Evolutionary conservation across 2,329 filamentous ascomycete species (phyloP), one percentile per base, ranked within the genome.

Genomic region (Keithomyces neogunnii): DNA sequence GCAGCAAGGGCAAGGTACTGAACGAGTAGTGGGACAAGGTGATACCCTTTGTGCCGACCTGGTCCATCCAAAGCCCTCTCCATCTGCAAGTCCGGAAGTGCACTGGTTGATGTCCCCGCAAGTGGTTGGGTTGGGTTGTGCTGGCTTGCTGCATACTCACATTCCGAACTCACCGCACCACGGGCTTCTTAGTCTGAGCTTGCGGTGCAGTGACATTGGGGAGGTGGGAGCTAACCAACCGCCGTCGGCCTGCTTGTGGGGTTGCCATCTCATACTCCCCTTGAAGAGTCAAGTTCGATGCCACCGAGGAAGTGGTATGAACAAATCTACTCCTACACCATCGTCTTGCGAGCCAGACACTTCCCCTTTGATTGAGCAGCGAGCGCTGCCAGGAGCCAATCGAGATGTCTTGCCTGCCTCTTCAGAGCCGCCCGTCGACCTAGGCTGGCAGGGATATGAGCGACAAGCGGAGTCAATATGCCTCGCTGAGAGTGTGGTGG

Each of bases 361-460:
- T 44, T 30, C 26, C 28, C 26, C 28, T 30, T 44, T 26, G 26
- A 44, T 44, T 11, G 3, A 30, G 10, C 7, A 29, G 11, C 26
- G 40, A 44, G 44, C 13, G 44, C 52, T 39, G 38, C 47, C 28
- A 10, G 28, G 40, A 48, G 47, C 54, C 57, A 59, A 59, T 59
- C 53, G 55, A 42, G 49, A 53, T 50, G n/a, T 30, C 26, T 51
- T 31, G 45, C 43, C 39, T 30, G 47, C 53, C 38, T 51, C 32
- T 44, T 48, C 55, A 53, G 45, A 50, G 36, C 54, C 51, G 54
- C 54, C 56, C 52, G 53, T 53, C 53, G 46, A 26, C 50, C 49
- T 55, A 31, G 51, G 52, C 51, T 45, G 51, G 49, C 59, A 61
- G 58, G 59, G 59, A 60, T 61, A 57, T 45, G 49, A 50, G 53